A percentile compares a stretch with the other conserved stretches of the same genome.
These are phyloP conservation scores for Yamadazyma philogaea DNA, from an alignment of 805 yeast genomes.

Conservation along the genomic window DNA sequence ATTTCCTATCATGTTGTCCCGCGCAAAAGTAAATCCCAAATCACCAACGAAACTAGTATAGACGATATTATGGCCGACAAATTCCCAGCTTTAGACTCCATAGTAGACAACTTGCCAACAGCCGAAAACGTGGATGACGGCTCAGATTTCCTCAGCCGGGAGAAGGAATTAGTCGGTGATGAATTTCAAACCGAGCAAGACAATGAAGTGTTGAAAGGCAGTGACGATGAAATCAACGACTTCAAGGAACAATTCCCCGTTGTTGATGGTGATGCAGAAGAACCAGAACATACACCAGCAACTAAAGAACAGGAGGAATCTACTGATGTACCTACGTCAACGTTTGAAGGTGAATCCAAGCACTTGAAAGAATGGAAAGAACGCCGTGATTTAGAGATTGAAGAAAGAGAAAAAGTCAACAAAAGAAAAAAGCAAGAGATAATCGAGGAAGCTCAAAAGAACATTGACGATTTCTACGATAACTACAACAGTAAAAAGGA, in stretches of 20 bases:
- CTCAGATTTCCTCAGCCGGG: slow-evolving; percentile 65
- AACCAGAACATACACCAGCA: slow-evolving; percentile 33
- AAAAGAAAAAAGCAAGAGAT: slow-evolving; percentile 61
- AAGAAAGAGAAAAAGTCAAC: slow-evolving; percentile 73
- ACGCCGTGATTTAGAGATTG: slow-evolving; percentile 73
- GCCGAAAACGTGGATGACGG: slow-evolving; percentile 37
- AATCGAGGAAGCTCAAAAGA: slow-evolving; percentile 71
- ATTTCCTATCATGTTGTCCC: background rate
- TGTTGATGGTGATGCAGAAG: slow-evolving; percentile 37
- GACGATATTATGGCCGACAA: slow-evolving; percentile 58
- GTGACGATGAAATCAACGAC: slow-evolving; percentile 49
- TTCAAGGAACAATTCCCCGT: slow-evolving; percentile 67
- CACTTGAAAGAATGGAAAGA: slow-evolving; percentile 69
- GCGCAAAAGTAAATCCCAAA: background rate
- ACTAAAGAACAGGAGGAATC: slow-evolving; percentile 18
- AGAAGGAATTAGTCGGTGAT: slow-evolving; percentile 64
- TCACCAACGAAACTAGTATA: background rate
- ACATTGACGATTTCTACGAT: slow-evolving; percentile 89
- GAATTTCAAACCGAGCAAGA: slow-evolving; percentile 69
- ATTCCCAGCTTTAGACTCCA: slow-evolving; percentile 65
- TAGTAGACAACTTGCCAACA: slow-evolving; percentile 26
- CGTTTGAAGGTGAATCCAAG: slow-evolving; percentile 47
- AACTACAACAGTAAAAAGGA: slow-evolving; percentile 84
- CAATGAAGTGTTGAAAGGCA: slow-evolving; percentile 41
- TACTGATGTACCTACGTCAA: background rate